A percentile compares a stretch with the other conserved stretches of the same genome.
These are phyloP conservation scores for Fraxinus baroniana DNA, from an alignment of 305 asterid genomes.

Conservation along the genomic window DNA sequence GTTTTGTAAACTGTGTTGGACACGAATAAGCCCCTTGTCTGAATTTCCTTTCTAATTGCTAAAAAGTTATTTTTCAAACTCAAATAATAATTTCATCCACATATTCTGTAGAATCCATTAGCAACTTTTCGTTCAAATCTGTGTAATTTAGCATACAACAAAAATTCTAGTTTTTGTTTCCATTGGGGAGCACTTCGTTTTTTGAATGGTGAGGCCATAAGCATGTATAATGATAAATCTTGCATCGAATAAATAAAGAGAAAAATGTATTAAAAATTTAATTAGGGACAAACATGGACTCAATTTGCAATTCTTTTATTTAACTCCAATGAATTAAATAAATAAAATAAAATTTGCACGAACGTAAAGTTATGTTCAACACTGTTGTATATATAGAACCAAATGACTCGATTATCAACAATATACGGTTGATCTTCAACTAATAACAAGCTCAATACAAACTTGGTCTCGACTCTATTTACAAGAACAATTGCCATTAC, in stretches of 20 bases:
- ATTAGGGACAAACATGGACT: neutral
- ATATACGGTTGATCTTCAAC: neutral
- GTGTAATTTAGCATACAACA: neutral
- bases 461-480: slow-evolving; percentile 4
- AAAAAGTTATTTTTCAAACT: no score
- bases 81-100: neutral
- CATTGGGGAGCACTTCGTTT: neutral
- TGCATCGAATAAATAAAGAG: neutral
- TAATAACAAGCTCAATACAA: neutral
- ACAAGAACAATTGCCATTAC: neutral
- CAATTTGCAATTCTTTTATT: neutral
- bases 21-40: neutral
- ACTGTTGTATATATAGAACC: neutral
- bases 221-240: neutral
- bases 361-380: neutral
- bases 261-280: no score
- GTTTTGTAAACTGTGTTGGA: neutral
- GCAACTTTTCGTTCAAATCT: neutral
- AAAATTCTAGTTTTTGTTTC: neutral
- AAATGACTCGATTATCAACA: neutral
- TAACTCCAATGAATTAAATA: neutral
- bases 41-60: neutral
- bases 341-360: no score
- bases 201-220: neutral
- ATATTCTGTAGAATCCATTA: neutral